Evolutionary conservation across 768 basidiomycete genomes (phyloP), one percentile per base, ranked within the genome.

Genomic region (Boletus patriciae): DNA sequence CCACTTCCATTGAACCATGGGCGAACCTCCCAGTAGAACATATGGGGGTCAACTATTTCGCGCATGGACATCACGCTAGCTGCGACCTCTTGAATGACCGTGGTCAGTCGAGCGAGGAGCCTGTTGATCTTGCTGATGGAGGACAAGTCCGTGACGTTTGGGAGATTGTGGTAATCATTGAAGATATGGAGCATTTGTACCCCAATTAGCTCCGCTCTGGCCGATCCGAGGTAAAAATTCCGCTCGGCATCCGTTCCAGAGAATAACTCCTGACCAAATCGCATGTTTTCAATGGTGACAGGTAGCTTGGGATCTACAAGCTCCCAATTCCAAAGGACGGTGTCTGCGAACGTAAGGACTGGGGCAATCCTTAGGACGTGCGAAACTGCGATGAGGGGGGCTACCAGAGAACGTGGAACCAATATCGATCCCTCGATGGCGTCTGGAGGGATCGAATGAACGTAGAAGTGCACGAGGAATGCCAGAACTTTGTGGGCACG

Each of bases 261-360:
- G 76, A 98, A 97, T 42, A 83, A 65, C 62, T 88, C 81, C 55
- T 62, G 67, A 53, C 78, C 75, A 63, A 87, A 83, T 19, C 80
- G 84, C 67, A 95, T 85, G 75, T 97, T 98, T 62, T 83, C 80
- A 46, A 79, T 67, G 45, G 88, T 83, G 29, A 85, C 73, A 43
- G 90, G 87, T 37, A 77, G 69, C 21, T 72, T 70, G 23, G 86
- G 77, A 65, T 88, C 77, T 52, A 82, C 68, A 42, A 83, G 76
- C 37, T 84, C 83, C 80, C 83, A 88, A 69, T 98, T 97, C 92
- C 93, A 99, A 2, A 98, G 80, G 15, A 99, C 95, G 18, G 92
- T 94, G 69, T 97, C 96, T 27, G 95, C 91, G 68, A 94, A 99
- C 0, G 95, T 99, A 61, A 98, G 78, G 59, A 99, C 84, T 5